A percentile compares a stretch with the other conserved stretches of the same genome.
phyloP scores from a whole-genome alignment of 176 grass and related monocot species.

The Tillandsia fasciculata region DNA sequence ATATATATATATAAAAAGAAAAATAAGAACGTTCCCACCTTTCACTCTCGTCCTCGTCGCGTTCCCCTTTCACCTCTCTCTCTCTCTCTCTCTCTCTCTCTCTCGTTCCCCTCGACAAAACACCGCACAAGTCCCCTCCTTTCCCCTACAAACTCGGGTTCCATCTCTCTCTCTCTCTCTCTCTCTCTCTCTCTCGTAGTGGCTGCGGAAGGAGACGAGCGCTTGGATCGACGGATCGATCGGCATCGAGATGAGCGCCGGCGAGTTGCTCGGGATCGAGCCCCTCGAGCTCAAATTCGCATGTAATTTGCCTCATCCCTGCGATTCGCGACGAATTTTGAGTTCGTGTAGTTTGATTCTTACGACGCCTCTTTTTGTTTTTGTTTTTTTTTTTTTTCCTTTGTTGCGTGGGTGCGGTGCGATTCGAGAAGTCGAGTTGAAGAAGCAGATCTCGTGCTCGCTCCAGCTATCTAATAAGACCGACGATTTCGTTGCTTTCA shows the following conservation, averaged over 20 bases:
- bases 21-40: too few relatives aligned
- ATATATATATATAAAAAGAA: too few relatives aligned
- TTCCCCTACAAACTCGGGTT: conserved; percentile 22
- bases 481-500: conserved; percentile 58
- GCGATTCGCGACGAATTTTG: too few relatives aligned
- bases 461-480: conserved; percentile 71
- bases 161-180: conserved; percentile 3
- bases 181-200: not conserved
- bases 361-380: conserved; percentile 1
- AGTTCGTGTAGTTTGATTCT: too few relatives aligned
- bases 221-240: not conserved
- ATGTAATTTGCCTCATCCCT: not conserved
- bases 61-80: not conserved
- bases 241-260: conserved; percentile 13
- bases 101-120: not conserved
- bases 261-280: conserved; percentile 53
- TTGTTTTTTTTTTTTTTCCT: conserved; percentile 15
- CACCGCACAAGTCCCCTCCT: not conserved
- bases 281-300: conserved; percentile 52
- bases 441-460: conserved; percentile 76
- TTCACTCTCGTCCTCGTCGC: not conserved
- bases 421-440: conserved; percentile 60
- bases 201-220: too few relatives aligned
- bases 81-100: not conserved
- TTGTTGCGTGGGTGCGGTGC: not conserved